These are phyloP conservation scores for Cryptococcus sp. DNA, from an alignment of 1,284 basidiomycete species.

Conservation along the genomic window DNA sequence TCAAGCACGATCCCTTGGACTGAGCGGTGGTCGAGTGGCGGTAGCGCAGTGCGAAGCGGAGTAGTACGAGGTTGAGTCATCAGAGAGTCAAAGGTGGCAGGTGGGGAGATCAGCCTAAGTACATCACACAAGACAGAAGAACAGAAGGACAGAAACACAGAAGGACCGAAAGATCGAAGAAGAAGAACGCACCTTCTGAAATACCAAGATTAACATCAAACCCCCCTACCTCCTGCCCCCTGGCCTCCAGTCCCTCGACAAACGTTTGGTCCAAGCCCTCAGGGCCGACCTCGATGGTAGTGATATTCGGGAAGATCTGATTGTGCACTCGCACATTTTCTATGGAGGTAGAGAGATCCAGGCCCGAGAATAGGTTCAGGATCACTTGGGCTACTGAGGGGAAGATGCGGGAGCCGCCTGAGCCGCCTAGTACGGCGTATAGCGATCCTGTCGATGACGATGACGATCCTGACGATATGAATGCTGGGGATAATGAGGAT, in stretches of 20 bases:
- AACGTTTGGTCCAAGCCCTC: constrained; percentile 58
- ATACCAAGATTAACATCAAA: constrained; percentile 54
- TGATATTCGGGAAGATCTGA: constrained; percentile 72
- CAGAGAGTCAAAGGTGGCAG: no score
- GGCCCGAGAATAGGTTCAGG: constrained; percentile 77
- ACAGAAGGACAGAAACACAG: neutral
- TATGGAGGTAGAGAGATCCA: constrained; percentile 76
- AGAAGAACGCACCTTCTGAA: constrained; percentile 33
- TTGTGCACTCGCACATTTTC: constrained; percentile 89
- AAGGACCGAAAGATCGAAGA: neutral
- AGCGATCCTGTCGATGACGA: constrained; percentile 66
- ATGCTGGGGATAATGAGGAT: no score
- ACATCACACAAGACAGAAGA: neutral
- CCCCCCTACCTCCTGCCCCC: constrained; percentile 71
- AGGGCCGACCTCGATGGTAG: constrained; percentile 64
- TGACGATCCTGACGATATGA: neutral
- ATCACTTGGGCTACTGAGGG: constrained; percentile 76
- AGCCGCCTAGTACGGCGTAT: constrained; percentile 74
- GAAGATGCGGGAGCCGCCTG: constrained; percentile 86
- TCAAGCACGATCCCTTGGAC: constrained; percentile 69
- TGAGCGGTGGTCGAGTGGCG: constrained; percentile 45
- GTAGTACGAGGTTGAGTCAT: no score
- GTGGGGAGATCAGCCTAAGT: no score
- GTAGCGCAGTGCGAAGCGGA: no score
- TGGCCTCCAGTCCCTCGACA: constrained; percentile 60